phyloP scores from a whole-genome alignment of 1,139 yeast genomes.

The Sugiyamaella grinbergsii region DNA sequence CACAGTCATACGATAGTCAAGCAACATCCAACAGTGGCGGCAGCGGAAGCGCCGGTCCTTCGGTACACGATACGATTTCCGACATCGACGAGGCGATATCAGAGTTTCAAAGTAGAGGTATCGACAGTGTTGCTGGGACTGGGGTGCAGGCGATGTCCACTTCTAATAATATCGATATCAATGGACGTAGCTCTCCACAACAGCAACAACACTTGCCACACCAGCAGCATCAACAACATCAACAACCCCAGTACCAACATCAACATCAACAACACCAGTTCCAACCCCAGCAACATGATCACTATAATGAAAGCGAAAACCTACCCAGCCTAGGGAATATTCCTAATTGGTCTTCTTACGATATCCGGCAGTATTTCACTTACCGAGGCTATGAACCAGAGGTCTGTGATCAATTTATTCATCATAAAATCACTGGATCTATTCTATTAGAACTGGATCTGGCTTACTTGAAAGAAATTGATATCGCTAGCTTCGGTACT shows the following conservation, averaged over 20 bases:
- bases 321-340: slow-evolving; percentile 29
- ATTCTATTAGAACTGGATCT: slow-evolving; percentile 84
- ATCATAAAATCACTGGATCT: slow-evolving; percentile 86
- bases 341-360: slow-evolving; percentile 76
- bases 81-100: slow-evolving; percentile 86
- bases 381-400: slow-evolving; percentile 71
- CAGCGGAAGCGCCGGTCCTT: slow-evolving; percentile 21
- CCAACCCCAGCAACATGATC: slow-evolving; percentile 3
- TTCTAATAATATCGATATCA: not conserved
- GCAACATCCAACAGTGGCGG: not conserved
- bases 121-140: slow-evolving; percentile 12
- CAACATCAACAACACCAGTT: slow-evolving; percentile 16
- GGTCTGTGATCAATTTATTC: slow-evolving; percentile 74
- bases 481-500: slow-evolving; percentile 90
- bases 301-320: not conserved
- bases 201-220: not conserved
- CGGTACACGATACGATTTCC: slow-evolving; percentile 63
- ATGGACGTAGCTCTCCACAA: slow-evolving; percentile 3
- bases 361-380: slow-evolving; percentile 77
- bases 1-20: not conserved
- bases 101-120: slow-evolving; percentile 51
- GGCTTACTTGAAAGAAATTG: slow-evolving; percentile 84
- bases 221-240: not conserved
- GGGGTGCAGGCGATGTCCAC: not conserved
- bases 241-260: not conserved